Evolutionary conservation across 2,329 filamentous ascomycete genomes (phyloP).

Genomic region (Paradendryphiella salina): DNA sequence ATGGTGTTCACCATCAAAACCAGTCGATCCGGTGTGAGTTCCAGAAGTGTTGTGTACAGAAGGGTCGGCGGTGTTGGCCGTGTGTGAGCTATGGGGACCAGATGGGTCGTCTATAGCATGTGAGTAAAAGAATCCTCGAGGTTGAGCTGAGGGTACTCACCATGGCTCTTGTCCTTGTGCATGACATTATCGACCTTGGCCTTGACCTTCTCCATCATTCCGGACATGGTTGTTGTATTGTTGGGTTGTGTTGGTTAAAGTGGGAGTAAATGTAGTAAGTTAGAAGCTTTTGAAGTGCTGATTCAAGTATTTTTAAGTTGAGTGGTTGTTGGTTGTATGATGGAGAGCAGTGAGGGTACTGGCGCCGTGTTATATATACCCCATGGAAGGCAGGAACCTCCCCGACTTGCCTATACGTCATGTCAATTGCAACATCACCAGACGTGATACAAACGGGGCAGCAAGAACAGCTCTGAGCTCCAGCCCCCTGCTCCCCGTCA

Average conservation of each 20-base stretch:
- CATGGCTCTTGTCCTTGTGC: slow-evolving; percentile 42
- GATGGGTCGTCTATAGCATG: slow-evolving; percentile 19
- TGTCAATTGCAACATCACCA: slow-evolving; percentile 18
- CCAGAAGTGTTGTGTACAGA: slow-evolving; percentile 6
- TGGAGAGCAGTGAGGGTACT: slow-evolving; percentile 7
- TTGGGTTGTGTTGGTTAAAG: slow-evolving; percentile 10
- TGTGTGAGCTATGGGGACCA: slow-evolving; percentile 1
- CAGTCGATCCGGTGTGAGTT: slow-evolving; percentile 17
- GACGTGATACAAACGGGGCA: slow-evolving; percentile 23
- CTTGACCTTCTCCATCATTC: slow-evolving; percentile 45
- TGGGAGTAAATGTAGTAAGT: not conserved
- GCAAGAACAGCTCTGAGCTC: not conserved
- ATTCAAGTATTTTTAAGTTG: slow-evolving; percentile 4
- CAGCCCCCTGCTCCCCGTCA: slow-evolving; percentile 23
- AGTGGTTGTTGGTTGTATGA: slow-evolving; percentile 11
- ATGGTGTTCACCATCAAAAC: slow-evolving; percentile 1
- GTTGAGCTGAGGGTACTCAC: slow-evolving; percentile 10
- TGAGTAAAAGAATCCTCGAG: slow-evolving; percentile 4
- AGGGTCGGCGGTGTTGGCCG: slow-evolving; percentile 31
- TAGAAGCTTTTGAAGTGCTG: not conserved
- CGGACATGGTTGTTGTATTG: slow-evolving; percentile 30
- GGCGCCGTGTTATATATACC: slow-evolving; percentile 24
- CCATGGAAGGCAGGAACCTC: slow-evolving; percentile 11
- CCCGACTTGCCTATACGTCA: slow-evolving; percentile 24
- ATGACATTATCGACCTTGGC: slow-evolving; percentile 45